Percentiles rank a stretch among this genome's conserved stretches.
Conservation (phyloP, 305 asterid species). For the Fraxinus sp. region DNA sequence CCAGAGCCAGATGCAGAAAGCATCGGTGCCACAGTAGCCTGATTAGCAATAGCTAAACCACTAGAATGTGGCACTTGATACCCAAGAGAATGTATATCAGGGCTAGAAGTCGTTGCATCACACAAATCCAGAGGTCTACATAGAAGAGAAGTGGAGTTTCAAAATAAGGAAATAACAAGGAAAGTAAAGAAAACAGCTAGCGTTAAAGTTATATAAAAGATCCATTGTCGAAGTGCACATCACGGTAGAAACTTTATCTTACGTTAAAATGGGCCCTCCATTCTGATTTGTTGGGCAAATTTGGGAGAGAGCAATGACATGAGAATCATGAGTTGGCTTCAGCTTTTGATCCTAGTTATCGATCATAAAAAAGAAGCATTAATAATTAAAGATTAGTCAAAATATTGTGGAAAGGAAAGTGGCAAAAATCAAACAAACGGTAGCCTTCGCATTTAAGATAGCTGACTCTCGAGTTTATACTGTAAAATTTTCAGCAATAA, state of each 20-base stretch:
- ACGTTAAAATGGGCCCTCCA: constrained; percentile 67
- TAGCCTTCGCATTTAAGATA: background rate
- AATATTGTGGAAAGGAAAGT: background rate
- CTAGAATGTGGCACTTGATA: constrained; percentile 58
- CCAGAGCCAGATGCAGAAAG: constrained; percentile 46
- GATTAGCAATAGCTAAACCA: constrained; percentile 46
- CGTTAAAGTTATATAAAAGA: constrained; percentile 10
- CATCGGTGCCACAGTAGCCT: constrained; percentile 38
- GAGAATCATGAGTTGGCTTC: constrained; percentile 69
- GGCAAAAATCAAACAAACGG: background rate
- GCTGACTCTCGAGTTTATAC: background rate
- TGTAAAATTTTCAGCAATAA: constrained; percentile 15
- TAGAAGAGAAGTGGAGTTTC: constrained; percentile 21
- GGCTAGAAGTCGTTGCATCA: constrained; percentile 45
- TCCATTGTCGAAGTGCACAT: constrained; percentile 3
- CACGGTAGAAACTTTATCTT: constrained; percentile 34
- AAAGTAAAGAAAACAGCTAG: constrained; percentile 1
- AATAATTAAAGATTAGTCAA: constrained; percentile 18
- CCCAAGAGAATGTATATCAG: constrained; percentile 51
- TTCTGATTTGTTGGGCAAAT: constrained; percentile 56
- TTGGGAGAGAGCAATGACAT: constrained; percentile 61
- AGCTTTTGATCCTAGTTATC: constrained; percentile 62
- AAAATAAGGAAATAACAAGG: constrained; percentile 11
- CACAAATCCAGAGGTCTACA: constrained; percentile 73
- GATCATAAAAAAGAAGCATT: constrained; percentile 29